phyloP scores from a whole-genome alignment of 2,329 filamentous ascomycete species.

The Eurotiales sp. region DNA sequence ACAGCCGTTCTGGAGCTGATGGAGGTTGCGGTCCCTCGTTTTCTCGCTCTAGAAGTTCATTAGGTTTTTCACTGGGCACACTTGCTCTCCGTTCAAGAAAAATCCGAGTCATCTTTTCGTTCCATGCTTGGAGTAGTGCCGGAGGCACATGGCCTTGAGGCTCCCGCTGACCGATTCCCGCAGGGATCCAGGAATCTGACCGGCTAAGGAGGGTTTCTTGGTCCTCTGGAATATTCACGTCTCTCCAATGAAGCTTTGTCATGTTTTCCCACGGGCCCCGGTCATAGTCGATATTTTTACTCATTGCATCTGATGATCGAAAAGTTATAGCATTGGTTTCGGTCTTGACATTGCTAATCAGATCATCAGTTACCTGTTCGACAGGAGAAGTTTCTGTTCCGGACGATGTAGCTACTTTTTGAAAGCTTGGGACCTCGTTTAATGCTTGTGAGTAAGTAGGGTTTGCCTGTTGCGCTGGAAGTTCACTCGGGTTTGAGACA shows the following conservation, averaged over 20 bases:
- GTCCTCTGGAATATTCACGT: slow-evolving; percentile 46
- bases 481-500: not conserved
- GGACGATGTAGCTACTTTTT: not conserved
- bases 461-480: not conserved
- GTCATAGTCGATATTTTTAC: slow-evolving; percentile 10
- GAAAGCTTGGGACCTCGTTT: slow-evolving; percentile 8
- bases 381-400: not conserved
- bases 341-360: not conserved
- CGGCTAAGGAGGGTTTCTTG: slow-evolving; percentile 50
- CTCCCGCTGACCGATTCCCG: slow-evolving; percentile 23
- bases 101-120: slow-evolving; percentile 21
- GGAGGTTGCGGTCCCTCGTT: not conserved
- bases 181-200: slow-evolving; percentile 38
- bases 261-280: slow-evolving; percentile 29
- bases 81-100: slow-evolving; percentile 12
- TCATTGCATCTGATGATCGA: not conserved
- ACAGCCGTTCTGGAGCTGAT: slow-evolving; percentile 16
- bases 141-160: slow-evolving; percentile 34
- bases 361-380: not conserved
- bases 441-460: not conserved
- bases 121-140: slow-evolving; percentile 34
- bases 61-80: slow-evolving; percentile 8
- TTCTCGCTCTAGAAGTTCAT: not conserved
- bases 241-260: slow-evolving; percentile 37
- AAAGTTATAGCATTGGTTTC: not conserved